Percentiles rank a stretch among this genome's conserved stretches.
phyloP scores from a whole-genome alignment of 2,329 filamentous ascomycete species.

The Sclerotinia glacialis region DNA sequence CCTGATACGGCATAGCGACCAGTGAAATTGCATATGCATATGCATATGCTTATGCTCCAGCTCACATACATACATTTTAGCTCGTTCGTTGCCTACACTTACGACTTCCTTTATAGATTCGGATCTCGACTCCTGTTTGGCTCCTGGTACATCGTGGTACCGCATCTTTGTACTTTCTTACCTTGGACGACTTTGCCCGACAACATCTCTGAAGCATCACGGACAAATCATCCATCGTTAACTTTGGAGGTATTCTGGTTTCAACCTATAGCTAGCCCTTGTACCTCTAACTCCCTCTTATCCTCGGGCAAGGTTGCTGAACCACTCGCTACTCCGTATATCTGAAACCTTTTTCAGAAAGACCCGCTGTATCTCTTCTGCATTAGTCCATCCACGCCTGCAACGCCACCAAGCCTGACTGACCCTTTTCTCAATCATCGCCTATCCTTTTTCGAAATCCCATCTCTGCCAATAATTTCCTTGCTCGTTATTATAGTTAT shows the following conservation, averaged over 20 bases:
- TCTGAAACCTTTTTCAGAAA: conserved; percentile 16
- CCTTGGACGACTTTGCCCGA: conserved; percentile 1
- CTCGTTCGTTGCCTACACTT: conserved; percentile 16
- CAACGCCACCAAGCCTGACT: conserved; percentile 17
- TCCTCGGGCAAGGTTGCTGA: conserved; percentile 20
- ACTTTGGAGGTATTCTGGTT: conserved; percentile 10
- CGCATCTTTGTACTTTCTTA: neutral
- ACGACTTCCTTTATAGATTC: conserved; percentile 3
- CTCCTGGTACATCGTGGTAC: conserved; percentile 13
- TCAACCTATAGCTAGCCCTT: conserved; percentile 19
- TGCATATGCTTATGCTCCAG: conserved; percentile 19
- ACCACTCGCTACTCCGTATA: conserved; percentile 3
- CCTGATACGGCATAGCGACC: conserved; percentile 13
- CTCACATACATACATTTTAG: neutral
- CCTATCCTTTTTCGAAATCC: conserved; percentile 3
- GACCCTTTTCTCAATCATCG: conserved; percentile 17
- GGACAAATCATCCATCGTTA: conserved; percentile 13
- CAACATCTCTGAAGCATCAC: conserved; percentile 13
- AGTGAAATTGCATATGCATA: conserved; percentile 20
- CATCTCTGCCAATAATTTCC: conserved; percentile 9
- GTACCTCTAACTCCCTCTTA: conserved; percentile 10
- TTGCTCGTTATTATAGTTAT: neutral
- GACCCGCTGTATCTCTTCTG: conserved; percentile 15
- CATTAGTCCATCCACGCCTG: conserved; percentile 16
- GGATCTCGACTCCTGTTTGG: conserved; percentile 3